Conservation (phyloP, 805 yeast genomes). For the Myxozyma vanderwaltii region DNA sequence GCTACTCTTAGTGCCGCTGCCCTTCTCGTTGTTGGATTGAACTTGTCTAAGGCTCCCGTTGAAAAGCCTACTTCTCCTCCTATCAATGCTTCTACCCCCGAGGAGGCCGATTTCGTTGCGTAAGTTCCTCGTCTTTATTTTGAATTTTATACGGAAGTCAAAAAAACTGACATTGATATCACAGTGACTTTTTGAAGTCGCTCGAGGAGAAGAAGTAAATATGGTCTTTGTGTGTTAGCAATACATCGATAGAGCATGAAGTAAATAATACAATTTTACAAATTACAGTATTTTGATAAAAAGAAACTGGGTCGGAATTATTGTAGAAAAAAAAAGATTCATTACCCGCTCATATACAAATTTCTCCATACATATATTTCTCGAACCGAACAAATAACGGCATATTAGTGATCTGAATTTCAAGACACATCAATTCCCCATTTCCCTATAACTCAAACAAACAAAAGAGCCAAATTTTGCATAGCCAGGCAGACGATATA, state of each 20-base stretch:
- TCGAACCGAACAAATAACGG: too few species aligned
- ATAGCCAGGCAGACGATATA: background rate
- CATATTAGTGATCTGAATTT: background rate
- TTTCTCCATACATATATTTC: too few species aligned
- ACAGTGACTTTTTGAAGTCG: slow-evolving; percentile 30
- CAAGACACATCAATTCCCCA: background rate
- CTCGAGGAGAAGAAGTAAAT: slow-evolving; percentile 23
- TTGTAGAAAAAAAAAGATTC: background rate
- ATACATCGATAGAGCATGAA: background rate
- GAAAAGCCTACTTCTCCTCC: slow-evolving; percentile 64
- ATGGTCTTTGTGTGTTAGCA: background rate
- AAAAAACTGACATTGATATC: background rate
- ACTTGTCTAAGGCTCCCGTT: slow-evolving; percentile 50
- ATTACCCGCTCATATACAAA: background rate
- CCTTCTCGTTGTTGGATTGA: slow-evolving; percentile 68
- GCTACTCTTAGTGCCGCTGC: slow-evolving; percentile 72
- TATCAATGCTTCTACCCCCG: slow-evolving; percentile 76
- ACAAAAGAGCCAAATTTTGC: background rate
- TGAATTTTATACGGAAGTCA: background rate
- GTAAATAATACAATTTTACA: background rate
- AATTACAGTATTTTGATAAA: too few species aligned
- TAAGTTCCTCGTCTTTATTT: slow-evolving; percentile 34
- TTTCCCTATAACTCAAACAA: background rate
- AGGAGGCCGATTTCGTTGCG: slow-evolving; percentile 81
- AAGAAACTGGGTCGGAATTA: too few species aligned